phyloP scores from a whole-genome alignment of 768 basidiomycete genomes.

The Obba rivulosa region DNA sequence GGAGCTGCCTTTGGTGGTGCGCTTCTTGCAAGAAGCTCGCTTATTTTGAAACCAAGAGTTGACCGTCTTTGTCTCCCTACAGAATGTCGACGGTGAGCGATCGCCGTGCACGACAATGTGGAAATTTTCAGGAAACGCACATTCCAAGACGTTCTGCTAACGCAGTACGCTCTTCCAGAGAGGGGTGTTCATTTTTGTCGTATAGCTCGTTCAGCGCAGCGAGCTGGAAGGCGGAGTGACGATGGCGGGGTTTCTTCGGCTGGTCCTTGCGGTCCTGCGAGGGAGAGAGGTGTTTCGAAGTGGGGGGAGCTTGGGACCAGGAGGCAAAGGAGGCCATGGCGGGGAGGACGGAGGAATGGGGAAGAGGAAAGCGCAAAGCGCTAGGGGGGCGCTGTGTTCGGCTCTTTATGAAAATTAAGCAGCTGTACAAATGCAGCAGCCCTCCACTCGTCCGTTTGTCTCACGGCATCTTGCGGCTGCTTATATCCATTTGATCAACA shows the following conservation, averaged over 20 bases:
- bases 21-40: conserved; percentile 77
- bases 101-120: too few relatives aligned
- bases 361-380: conserved; percentile 6
- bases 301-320: conserved; percentile 8
- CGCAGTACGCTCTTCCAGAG: conserved; percentile 59
- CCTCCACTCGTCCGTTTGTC: conserved; percentile 15
- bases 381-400: conserved; percentile 4
- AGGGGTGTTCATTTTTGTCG: conserved; percentile 70
- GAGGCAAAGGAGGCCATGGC: conserved; percentile 9
- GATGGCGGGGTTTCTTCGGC: conserved; percentile 74
- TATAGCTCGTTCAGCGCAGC: conserved; percentile 75
- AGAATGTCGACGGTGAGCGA: conserved; percentile 9
- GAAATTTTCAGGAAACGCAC: conserved; percentile 39
- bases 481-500: conserved; percentile 7
- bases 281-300: conserved; percentile 9
- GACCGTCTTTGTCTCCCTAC: conserved; percentile 80
- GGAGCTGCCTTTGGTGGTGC: conserved; percentile 31
- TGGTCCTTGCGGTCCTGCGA: conserved; percentile 33
- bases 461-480: conserved; percentile 13
- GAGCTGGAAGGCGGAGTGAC: conserved; percentile 68
- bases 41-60: conserved; percentile 89
- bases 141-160: conserved; percentile 73
- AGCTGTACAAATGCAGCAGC: conserved; percentile 15
- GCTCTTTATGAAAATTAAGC: conserved; percentile 16
- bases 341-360: conserved; percentile 7